phyloP scores from a whole-genome alignment of 176 grass and related monocot genomes.

The Avena atlantica region DNA sequence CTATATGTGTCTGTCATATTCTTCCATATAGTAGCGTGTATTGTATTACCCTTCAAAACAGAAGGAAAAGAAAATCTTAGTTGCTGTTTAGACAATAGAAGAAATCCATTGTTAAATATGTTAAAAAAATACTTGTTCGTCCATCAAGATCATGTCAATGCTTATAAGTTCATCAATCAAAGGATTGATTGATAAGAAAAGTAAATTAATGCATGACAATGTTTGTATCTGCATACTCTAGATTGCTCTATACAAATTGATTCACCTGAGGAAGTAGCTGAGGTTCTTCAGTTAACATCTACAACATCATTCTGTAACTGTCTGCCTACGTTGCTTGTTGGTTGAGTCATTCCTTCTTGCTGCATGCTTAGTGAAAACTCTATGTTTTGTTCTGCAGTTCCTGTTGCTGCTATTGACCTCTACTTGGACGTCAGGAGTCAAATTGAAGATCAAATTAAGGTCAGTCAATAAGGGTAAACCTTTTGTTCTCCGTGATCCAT shows the following conservation, averaged over 20 bases:
- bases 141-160: too few species aligned
- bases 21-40: too few species aligned
- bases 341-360: background rate
- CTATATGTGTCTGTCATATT: background rate
- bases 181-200: background rate
- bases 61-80: background rate
- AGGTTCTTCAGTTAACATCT: conserved; percentile 3
- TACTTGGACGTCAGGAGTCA: conserved; percentile 80
- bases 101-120: background rate
- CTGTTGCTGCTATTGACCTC: conserved; percentile 61
- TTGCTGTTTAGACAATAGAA: background rate
- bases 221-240: conserved; percentile 14
- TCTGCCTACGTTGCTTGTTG: conserved; percentile 23
- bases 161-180: too few species aligned
- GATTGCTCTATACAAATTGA: conserved; percentile 34
- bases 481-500: conserved; percentile 27
- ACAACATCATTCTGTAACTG: background rate
- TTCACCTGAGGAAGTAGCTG: conserved; percentile 19
- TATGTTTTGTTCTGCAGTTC: conserved; percentile 63
- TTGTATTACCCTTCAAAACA: background rate
- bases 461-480: conserved; percentile 48
- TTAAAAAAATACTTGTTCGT: background rate
- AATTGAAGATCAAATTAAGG: conserved; percentile 92
- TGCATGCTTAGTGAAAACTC: conserved; percentile 25
- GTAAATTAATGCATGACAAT: conserved; percentile 27